A percentile compares a stretch with the other conserved stretches of the same genome.
Evolutionary conservation across 2,329 filamentous ascomycete species (phyloP).

Genomic region (Sodiomyces alkalinus): DNA sequence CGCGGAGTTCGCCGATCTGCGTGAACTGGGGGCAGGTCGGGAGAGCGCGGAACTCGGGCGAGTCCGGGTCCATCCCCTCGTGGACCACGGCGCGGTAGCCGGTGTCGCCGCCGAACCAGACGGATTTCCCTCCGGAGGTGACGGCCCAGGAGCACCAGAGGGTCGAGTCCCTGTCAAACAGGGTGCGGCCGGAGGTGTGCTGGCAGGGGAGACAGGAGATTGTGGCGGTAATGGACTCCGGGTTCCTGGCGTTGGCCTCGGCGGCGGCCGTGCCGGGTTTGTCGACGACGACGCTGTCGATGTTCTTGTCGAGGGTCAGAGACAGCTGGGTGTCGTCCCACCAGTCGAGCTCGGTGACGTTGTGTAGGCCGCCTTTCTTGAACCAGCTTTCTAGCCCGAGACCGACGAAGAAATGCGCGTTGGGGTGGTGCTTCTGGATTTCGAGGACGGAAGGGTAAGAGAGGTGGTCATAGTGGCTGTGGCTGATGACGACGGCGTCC

Average conservation of each 20-base stretch:
- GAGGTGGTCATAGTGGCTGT: conserved; percentile 89
- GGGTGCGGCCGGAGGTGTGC: conserved; percentile 56
- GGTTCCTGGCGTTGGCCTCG: conserved; percentile 12
- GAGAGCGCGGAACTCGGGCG: conserved; percentile 45
- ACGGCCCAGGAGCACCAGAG: conserved; percentile 86
- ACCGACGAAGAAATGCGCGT: conserved; percentile 78
- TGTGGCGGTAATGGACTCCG: conserved; percentile 47
- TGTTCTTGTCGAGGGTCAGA: conserved; percentile 28
- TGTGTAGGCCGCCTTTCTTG: conserved; percentile 47
- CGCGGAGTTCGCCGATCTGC: conserved; percentile 64
- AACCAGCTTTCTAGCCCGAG: conserved; percentile 80
- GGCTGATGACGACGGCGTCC: conserved; percentile 68
- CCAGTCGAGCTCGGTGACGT: conserved; percentile 87
- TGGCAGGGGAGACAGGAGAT: conserved; percentile 75
- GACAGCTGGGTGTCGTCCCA: conserved; percentile 74
- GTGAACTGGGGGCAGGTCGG: conserved; percentile 73
- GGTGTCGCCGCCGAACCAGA: conserved; percentile 84
- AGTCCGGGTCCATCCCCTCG: conserved; percentile 53
- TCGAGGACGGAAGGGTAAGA: conserved; percentile 61
- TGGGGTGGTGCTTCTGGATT: conserved; percentile 54
- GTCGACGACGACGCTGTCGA: conserved; percentile 11
- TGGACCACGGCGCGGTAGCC: conserved; percentile 72
- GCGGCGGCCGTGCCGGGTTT: conserved; percentile 11
- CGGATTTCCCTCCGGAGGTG: conserved; percentile 54
- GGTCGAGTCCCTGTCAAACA: conserved; percentile 57